Evolutionary conservation across 2,329 filamentous ascomycete genomes (phyloP), one percentile per base, ranked within the genome.

Genomic region (Aspergillus hortae): DNA sequence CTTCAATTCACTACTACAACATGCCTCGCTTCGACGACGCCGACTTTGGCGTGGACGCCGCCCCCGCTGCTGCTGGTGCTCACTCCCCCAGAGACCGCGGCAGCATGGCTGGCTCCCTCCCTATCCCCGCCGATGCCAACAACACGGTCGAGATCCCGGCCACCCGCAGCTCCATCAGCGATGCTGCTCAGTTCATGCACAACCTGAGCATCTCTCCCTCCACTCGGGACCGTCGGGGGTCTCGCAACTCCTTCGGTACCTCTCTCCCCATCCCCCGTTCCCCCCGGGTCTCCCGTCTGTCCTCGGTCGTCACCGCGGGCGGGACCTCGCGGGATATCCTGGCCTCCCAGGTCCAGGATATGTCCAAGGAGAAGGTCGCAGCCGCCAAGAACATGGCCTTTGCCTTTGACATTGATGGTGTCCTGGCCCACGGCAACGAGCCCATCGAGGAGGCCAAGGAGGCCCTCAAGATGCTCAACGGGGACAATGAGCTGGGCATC

Each of bases 341-440:
- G 55, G 85, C 84, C 35, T 82, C 84, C 3, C 86, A 89, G 71
- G 77, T 89, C 17, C 87, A 90, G 73, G 82, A 85, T 57, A 76
- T 89, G 58, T 78, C 81, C 60, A 71, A 79, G 51, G 80, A 85
- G 61, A 88, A 87, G 74, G 86, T 88, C 14, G 73, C 74, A 27
- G 80, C 80, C 52, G 87, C 86, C 53, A 90, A 90, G 79, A 85
- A 90, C 75, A 89, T 90, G 86, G 85, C 86, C 6, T 91, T 91
- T 59, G 88, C 86, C 63, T 92, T 91, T 65, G 74, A 77, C 56
- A 76, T 77, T 49, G 84, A 90, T 62, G 87, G 87, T 75, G 87
- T 90, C 53, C 77, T 90, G 21, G 86, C 89, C 51, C 86, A 89
- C 71, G 86, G 86, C 64, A 85, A 87, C 71, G 78, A 85, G 52